Conservation (phyloP, 768 basidiomycete genomes). For the Sporobolomyces roseus region DNA sequence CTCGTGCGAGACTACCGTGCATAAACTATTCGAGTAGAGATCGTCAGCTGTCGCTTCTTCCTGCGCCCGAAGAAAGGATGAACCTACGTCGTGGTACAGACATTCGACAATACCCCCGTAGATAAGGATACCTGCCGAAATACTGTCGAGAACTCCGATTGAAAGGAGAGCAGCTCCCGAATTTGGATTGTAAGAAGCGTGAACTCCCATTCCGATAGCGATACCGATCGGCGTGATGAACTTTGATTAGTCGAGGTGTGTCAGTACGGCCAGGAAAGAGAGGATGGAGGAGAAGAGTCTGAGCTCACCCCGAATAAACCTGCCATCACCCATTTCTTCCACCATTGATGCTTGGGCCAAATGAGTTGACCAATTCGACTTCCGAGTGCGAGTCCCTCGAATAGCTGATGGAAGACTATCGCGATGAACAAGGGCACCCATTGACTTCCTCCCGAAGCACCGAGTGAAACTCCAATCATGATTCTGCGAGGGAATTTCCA, state of each 20-base stretch:
- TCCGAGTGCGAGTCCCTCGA: conserved; percentile 47
- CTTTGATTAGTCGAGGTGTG: too few species aligned
- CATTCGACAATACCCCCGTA: conserved; percentile 43
- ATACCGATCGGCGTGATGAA: conserved; percentile 48
- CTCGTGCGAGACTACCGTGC: conserved; percentile 33
- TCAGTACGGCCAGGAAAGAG: too few species aligned
- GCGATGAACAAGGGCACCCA: conserved; percentile 49
- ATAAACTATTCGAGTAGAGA: conserved; percentile 26
- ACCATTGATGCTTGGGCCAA: conserved; percentile 13
- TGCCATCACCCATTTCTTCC: conserved; percentile 41
- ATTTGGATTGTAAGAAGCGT: conserved; percentile 46
- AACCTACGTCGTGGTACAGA: conserved; percentile 37
- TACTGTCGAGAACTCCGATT: conserved; percentile 47
- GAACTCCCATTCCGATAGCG: conserved; percentile 48
- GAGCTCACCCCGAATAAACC: conserved; percentile 17
- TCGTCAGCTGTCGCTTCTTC: too few species aligned
- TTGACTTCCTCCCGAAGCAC: conserved; percentile 42
- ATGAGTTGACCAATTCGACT: conserved; percentile 44
- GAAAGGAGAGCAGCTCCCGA: conserved; percentile 43
- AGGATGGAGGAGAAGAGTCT: background rate
- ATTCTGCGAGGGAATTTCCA: conserved; percentile 40
- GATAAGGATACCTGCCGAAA: conserved; percentile 47
- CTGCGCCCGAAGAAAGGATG: background rate
- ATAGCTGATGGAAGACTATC: conserved; percentile 47
- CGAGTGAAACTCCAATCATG: conserved; percentile 50